These are phyloP conservation scores for Auricularia sp. DNA, from an alignment of 768 basidiomycete genomes.

Conservation along the genomic window DNA sequence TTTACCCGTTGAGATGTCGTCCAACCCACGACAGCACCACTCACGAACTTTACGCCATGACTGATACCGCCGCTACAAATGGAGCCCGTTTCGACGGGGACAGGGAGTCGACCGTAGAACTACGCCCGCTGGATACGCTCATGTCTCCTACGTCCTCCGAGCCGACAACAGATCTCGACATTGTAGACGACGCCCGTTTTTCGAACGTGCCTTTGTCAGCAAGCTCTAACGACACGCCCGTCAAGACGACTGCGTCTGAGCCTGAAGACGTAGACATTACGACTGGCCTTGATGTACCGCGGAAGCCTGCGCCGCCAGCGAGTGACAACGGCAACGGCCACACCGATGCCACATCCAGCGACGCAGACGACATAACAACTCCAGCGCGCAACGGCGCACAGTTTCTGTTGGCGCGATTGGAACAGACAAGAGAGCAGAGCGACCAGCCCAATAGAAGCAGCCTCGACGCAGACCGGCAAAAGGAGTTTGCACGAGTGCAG, in stretches of 20 bases:
- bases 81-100: not conserved
- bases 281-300: conserved; percentile 17
- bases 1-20: too few relatives aligned
- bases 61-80: not conserved
- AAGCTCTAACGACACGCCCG: not conserved
- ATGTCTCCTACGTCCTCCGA: not conserved
- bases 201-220: conserved; percentile 37
- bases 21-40: too few relatives aligned
- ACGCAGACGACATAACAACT: conserved; percentile 12
- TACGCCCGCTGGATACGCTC: not conserved
- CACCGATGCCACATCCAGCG: conserved; percentile 16
- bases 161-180: not conserved
- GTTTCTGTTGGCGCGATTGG: conserved; percentile 46
- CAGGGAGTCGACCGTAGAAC: not conserved
- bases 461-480: conserved; percentile 61
- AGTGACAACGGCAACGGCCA: conserved; percentile 13
- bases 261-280: conserved; percentile 22
- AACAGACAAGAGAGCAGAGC: conserved; percentile 33
- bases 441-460: conserved; percentile 34
- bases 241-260: conserved; percentile 18
- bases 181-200: conserved; percentile 34
- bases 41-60: not conserved
- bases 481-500: conserved; percentile 64
- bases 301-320: conserved; percentile 22
- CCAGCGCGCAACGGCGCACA: conserved; percentile 8